Evolutionary conservation across 1,284 basidiomycete genomes (phyloP).

Genomic region (Pisolithus thermaeus): DNA sequence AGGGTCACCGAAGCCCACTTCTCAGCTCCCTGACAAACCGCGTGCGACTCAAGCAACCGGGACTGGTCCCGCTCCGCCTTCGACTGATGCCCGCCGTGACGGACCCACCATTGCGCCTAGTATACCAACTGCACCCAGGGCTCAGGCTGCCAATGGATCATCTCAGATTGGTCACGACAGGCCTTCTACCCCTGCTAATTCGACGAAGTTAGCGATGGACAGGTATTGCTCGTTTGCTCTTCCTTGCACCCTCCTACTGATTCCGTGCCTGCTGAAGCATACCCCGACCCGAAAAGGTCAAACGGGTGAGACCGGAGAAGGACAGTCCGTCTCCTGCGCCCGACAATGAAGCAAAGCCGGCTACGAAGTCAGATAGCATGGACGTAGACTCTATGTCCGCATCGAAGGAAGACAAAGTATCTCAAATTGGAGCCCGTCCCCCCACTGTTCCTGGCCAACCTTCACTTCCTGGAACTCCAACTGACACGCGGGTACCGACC

Average conservation of each 20-base stretch:
- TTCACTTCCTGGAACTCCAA: slow-evolving; percentile 7
- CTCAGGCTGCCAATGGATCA: slow-evolving; percentile 36
- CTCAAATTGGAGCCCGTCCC: slow-evolving; percentile 16
- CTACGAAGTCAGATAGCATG: slow-evolving; percentile 32
- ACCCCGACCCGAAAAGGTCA: slow-evolving; percentile 71
- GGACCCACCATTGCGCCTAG: slow-evolving; percentile 20
- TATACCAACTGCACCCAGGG: slow-evolving; percentile 54
- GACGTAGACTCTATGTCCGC: slow-evolving; percentile 30
- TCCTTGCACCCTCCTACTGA: slow-evolving; percentile 2
- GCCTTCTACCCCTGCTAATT: slow-evolving; percentile 24
- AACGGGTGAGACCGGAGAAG: slow-evolving; percentile 55
- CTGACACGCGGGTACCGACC: slow-evolving; percentile 17
- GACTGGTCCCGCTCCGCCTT: slow-evolving; percentile 29
- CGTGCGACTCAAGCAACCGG: slow-evolving; percentile 32
- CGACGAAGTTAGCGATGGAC: slow-evolving; percentile 57
- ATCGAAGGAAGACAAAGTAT: slow-evolving; percentile 20
- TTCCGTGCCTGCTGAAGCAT: slow-evolving; percentile 38
- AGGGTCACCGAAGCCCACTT: slow-evolving; percentile 33
- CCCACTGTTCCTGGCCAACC: slow-evolving; percentile 9
- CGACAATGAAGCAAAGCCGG: slow-evolving; percentile 21
- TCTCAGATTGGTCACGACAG: slow-evolving; percentile 16
- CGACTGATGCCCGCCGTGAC: slow-evolving; percentile 22
- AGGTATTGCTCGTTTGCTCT: slow-evolving; percentile 43
- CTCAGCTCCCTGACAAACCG: slow-evolving; percentile 36
- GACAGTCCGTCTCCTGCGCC: slow-evolving; percentile 40